Base-by-base conservation (phyloP, 768 basidiomycete genomes). In the Tylopilus vinaceipallidus region DNA sequence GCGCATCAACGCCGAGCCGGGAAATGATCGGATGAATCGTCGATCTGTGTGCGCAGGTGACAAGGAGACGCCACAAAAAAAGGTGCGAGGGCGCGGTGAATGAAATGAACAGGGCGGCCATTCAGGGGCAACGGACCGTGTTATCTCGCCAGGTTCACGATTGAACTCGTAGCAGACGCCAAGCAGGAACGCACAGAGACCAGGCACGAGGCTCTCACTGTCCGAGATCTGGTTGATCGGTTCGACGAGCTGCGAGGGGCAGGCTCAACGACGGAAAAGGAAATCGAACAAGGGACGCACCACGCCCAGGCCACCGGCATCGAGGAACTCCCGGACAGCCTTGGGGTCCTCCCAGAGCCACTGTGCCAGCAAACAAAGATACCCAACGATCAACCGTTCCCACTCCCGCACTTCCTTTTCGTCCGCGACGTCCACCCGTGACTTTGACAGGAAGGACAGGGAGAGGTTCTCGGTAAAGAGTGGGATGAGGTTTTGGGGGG, bases 291-390 rank as follows among this genome's bases (percentile, higher is more conserved):
- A 32, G 20, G 6, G 1, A 81, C 93, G 61, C 67, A 98, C 95
- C 60, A 94, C 84, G 46, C 91, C 88, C 42, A 99, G 71, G 44
- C 92, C 93, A 19, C 94, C 92, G 7, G 91, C 86, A 60, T 91
- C 85, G 55, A 99, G 73, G 62, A 98, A 95, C 63, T 91, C 93
- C 53, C 84, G 78, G 44, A 97, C 92, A 0, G 89, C 86, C 45
- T 76, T 80, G 0, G 94, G 84, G 59, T 97, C 95, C 60, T 98
- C 95, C 95, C 95, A 99, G 7, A 97, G 74, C 97, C 97, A 99
- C 54, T 94, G 91, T 4, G 82, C 77, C 27, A 99, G 75, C 46
- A 97, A 67, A 41, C 82, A 81, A 30, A 98, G 73, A 62, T 98
- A 95, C 0, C 85, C 88, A 8, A 91, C 83, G 60, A 94, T 84